A percentile compares a stretch with the other conserved stretches of the same genome.
phyloP scores from a whole-genome alignment of 2,329 filamentous ascomycete species.

The Ophiosphaerella herpotricha region DNA sequence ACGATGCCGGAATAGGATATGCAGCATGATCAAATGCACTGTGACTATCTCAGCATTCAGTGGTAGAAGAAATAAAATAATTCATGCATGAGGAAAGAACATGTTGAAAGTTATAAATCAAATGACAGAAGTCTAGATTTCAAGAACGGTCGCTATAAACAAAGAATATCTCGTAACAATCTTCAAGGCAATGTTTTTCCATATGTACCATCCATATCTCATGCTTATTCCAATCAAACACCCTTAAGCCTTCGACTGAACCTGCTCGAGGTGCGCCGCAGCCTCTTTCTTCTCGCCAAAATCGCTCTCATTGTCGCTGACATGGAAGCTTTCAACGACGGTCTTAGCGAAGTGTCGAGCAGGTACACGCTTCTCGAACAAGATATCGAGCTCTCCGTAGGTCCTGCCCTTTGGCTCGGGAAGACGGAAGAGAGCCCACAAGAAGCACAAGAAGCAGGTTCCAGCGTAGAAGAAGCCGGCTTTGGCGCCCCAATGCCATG shows the following conservation, averaged over 20 bases:
- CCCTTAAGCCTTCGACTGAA: constrained; percentile 18
- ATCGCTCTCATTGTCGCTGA: constrained; percentile 23
- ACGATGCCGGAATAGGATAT: no score
- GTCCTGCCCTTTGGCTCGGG: constrained; percentile 80
- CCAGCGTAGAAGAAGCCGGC: constrained; percentile 87
- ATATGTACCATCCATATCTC: no score
- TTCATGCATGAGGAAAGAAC: no score
- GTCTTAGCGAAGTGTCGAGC: constrained; percentile 39
- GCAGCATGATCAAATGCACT: no score
- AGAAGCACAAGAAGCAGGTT: constrained; percentile 75
- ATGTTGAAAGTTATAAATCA: no score
- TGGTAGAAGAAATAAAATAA: no score
- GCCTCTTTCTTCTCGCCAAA: constrained; percentile 30
- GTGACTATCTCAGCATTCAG: no score
- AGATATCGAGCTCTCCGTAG: constrained; percentile 81
- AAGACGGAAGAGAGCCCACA: constrained; percentile 80
- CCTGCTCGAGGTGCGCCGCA: constrained; percentile 31
- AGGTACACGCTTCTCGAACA: constrained; percentile 66
- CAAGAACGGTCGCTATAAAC: not conserved
- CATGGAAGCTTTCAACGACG: constrained; percentile 29
- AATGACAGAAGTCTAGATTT: not conserved
- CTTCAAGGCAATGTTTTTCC: not conserved
- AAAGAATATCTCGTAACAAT: not conserved
- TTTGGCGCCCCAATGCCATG: constrained; percentile 72
- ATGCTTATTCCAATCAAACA: not conserved